phyloP scores from a whole-genome alignment of 257 asterid species.

The Solanum microdontum region DNA sequence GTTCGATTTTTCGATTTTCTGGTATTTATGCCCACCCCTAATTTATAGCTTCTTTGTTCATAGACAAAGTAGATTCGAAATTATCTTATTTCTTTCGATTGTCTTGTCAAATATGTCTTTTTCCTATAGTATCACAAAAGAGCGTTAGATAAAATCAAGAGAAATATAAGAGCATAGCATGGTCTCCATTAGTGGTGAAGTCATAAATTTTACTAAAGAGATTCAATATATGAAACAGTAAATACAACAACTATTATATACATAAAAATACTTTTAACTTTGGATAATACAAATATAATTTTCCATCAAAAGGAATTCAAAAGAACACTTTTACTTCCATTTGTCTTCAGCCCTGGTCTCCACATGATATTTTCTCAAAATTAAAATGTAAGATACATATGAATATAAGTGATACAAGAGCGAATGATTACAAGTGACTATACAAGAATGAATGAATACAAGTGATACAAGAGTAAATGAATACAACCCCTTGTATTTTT shows the following conservation, averaged over 20 bases:
- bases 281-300: background rate
- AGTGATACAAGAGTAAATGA: too few species aligned
- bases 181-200: background rate
- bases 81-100: too few species aligned
- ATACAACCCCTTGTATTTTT: too few species aligned
- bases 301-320: background rate
- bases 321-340: background rate
- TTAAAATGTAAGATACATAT: background rate
- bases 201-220: background rate
- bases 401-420: background rate
- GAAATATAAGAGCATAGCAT: background rate
- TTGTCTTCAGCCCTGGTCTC: background rate
- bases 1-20: too few species aligned
- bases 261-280: too few species aligned
- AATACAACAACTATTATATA: too few species aligned
- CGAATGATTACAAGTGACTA: background rate
- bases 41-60: too few species aligned
- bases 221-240: background rate
- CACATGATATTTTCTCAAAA: background rate
- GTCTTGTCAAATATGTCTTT: background rate
- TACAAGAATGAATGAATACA: background rate
- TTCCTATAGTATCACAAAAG: background rate
- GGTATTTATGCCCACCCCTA: too few species aligned
- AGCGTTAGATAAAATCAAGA: background rate
- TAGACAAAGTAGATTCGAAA: too few species aligned